These are phyloP conservation scores for Blastobotrys chiropterorum DNA, from an alignment of 805 yeast species.

Conservation along the genomic window DNA sequence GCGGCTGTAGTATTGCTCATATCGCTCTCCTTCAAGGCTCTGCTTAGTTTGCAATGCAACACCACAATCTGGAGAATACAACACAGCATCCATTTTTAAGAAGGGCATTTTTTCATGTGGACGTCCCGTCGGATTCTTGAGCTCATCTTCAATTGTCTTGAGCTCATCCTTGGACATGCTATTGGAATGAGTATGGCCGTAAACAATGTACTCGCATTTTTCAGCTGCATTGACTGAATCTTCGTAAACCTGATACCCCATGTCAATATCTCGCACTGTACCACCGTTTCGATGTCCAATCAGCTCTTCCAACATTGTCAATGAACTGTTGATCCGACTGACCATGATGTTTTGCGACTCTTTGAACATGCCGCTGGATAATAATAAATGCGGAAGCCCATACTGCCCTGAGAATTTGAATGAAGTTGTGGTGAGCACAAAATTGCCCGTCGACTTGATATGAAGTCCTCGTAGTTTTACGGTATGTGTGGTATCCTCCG, in stretches of 20 bases:
- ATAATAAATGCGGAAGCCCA: slow-evolving; percentile 36
- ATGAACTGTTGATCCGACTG: slow-evolving; percentile 10
- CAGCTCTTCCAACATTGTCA: slow-evolving; percentile 3
- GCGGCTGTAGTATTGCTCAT: slow-evolving; percentile 37
- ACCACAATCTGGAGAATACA: slow-evolving; percentile 91
- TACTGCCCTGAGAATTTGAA: slow-evolving; percentile 29
- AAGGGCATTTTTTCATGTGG: slow-evolving; percentile 60
- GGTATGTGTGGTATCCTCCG: slow-evolving; percentile 20
- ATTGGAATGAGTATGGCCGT: slow-evolving; percentile 63
- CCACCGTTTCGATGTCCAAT: not conserved
- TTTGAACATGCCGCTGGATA: slow-evolving; percentile 62
- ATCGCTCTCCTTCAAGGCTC: slow-evolving; percentile 47
- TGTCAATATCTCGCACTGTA: slow-evolving; percentile 43
- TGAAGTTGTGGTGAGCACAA: slow-evolving; percentile 27
- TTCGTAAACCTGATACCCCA: slow-evolving; percentile 52
- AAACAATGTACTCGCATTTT: slow-evolving; percentile 67
- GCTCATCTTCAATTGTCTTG: slow-evolving; percentile 62
- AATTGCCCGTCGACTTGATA: slow-evolving; percentile 29
- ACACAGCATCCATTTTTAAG: slow-evolving; percentile 48
- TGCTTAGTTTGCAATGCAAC: slow-evolving; percentile 38
- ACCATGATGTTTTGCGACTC: slow-evolving; percentile 50
- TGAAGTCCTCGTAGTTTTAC: slow-evolving; percentile 31
- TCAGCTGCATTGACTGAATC: slow-evolving; percentile 40
- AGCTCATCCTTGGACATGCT: slow-evolving; percentile 47
- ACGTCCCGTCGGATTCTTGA: slow-evolving; percentile 67